These are phyloP conservation scores for Neurospora crassa DNA, from an alignment of 2,329 filamentous ascomycete species.

Conservation along the genomic window DNA sequence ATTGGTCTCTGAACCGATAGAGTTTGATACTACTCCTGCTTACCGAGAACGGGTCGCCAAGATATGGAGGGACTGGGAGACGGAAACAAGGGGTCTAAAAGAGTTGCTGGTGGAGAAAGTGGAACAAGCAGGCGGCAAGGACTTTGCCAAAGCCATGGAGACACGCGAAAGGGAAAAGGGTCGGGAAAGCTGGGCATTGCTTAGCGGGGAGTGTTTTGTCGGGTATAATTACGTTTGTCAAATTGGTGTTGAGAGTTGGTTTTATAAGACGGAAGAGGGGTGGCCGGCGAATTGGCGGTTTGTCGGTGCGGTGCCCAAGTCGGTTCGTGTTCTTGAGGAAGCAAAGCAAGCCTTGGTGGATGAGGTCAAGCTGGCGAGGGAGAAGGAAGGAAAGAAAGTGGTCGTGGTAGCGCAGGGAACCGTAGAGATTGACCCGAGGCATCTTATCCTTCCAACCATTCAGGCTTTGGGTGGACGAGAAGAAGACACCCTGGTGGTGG, in stretches of 20 bases:
- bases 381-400: slow-evolving; percentile 20
- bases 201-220: slow-evolving; percentile 27
- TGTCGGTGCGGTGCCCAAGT: slow-evolving; percentile 23
- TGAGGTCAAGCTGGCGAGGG: slow-evolving; percentile 21
- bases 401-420: slow-evolving; percentile 31
- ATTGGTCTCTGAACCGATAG: slow-evolving; percentile 18
- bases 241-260: slow-evolving; percentile 27
- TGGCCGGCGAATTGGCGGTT: slow-evolving; percentile 26
- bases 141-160: not conserved
- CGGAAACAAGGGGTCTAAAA: slow-evolving; percentile 17
- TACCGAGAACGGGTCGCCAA: slow-evolving; percentile 18
- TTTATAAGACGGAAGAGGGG: slow-evolving; percentile 27
- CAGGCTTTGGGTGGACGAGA: slow-evolving; percentile 17
- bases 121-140: slow-evolving; percentile 20
- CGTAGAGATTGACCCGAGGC: slow-evolving; percentile 27
- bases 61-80: slow-evolving; percentile 24
- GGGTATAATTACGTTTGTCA: slow-evolving; percentile 27
- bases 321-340: not conserved
- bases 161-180: not conserved
- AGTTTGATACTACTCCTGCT: slow-evolving; percentile 21
- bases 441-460: slow-evolving; percentile 30
- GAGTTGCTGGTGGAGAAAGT: slow-evolving; percentile 21
- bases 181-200: slow-evolving; percentile 15
- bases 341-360: slow-evolving; percentile 23
- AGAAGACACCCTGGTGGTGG: slow-evolving; percentile 24